Conservation (phyloP, 1,284 basidiomycete species). For the Flammula alnicola region DNA sequence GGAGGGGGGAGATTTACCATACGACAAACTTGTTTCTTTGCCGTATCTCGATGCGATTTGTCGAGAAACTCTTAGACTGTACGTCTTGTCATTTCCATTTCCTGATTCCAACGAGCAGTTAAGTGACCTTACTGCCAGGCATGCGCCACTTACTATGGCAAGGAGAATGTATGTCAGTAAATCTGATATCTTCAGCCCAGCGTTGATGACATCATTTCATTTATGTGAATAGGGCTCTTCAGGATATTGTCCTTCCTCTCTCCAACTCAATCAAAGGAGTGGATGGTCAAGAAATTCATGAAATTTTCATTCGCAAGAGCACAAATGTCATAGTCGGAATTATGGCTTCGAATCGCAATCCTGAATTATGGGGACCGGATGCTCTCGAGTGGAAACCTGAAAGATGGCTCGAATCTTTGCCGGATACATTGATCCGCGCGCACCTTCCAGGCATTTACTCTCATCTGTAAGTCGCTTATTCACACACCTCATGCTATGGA, state of each 20-base stretch:
- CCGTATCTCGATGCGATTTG: slow-evolving; percentile 49
- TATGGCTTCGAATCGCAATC: slow-evolving; percentile 40
- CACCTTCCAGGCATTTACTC: slow-evolving; percentile 42
- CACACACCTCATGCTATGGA: neutral
- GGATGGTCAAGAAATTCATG: slow-evolving; percentile 26
- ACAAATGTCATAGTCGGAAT: slow-evolving; percentile 42
- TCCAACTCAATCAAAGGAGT: slow-evolving; percentile 27
- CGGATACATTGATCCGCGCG: slow-evolving; percentile 30
- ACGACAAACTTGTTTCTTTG: slow-evolving; percentile 40
- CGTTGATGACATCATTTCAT: slow-evolving; percentile 13
- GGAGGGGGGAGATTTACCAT: slow-evolving; percentile 31
- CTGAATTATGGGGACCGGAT: slow-evolving; percentile 33
- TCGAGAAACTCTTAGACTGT: slow-evolving; percentile 46
- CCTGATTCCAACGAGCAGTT: slow-evolving; percentile 10
- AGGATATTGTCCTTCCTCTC: slow-evolving; percentile 31
- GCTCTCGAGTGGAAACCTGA: slow-evolving; percentile 42
- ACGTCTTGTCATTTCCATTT: neutral
- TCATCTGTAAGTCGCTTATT: slow-evolving; percentile 28
- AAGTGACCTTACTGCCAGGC: slow-evolving; percentile 14
- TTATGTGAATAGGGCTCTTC: slow-evolving; percentile 15
- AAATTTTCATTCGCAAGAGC: slow-evolving; percentile 32
- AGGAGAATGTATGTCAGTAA: slow-evolving; percentile 24
- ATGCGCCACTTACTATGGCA: slow-evolving; percentile 22
- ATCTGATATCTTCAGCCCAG: neutral
- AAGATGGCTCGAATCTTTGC: slow-evolving; percentile 42